Percentiles rank a stretch among this genome's conserved stretches.
Conservation (phyloP, 768 basidiomycete species). For the Phaeotremella fagi region DNA sequence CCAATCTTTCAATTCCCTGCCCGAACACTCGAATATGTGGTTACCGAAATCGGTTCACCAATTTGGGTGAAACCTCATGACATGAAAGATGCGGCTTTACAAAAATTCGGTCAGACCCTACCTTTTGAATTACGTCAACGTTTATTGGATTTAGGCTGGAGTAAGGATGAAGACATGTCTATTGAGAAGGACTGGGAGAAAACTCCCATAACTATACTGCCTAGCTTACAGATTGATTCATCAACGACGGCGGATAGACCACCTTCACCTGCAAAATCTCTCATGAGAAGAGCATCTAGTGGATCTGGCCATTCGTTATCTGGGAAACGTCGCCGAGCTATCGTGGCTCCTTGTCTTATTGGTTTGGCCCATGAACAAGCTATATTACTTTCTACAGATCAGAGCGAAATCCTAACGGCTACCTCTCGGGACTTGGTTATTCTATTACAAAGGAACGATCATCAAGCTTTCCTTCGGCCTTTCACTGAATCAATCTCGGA, state of each 20-base stretch:
- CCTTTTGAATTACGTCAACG: slow-evolving; percentile 34
- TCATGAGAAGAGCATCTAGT: slow-evolving; percentile 13
- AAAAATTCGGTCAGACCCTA: slow-evolving; percentile 28
- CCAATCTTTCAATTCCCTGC: slow-evolving; percentile 31
- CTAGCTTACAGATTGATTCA: slow-evolving; percentile 15
- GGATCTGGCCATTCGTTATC: slow-evolving; percentile 12
- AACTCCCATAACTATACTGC: slow-evolving; percentile 25
- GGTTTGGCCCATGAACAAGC: slow-evolving; percentile 22
- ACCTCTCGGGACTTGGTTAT: slow-evolving; percentile 18
- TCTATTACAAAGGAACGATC: slow-evolving; percentile 32
- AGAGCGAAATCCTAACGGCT: slow-evolving; percentile 5
- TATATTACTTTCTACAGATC: slow-evolving; percentile 4
- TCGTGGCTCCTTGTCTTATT: slow-evolving; percentile 29
- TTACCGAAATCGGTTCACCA: slow-evolving; percentile 35
- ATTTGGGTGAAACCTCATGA: slow-evolving; percentile 30
- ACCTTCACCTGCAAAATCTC: slow-evolving; percentile 13
- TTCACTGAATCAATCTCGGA: slow-evolving; percentile 16
- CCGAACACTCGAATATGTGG: slow-evolving; percentile 28
- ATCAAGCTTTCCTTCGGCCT: slow-evolving; percentile 17
- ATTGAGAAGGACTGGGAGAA: slow-evolving; percentile 18
- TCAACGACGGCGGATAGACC: background rate
- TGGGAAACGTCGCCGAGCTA: slow-evolving; percentile 11
- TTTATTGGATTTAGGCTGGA: slow-evolving; percentile 40
- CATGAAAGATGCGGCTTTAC: slow-evolving; percentile 30
- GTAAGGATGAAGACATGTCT: slow-evolving; percentile 18